Evolutionary conservation across 345 rosid genomes (phyloP), one percentile per base, ranked within the genome.

Genomic region (Euphorbia peplus): DNA sequence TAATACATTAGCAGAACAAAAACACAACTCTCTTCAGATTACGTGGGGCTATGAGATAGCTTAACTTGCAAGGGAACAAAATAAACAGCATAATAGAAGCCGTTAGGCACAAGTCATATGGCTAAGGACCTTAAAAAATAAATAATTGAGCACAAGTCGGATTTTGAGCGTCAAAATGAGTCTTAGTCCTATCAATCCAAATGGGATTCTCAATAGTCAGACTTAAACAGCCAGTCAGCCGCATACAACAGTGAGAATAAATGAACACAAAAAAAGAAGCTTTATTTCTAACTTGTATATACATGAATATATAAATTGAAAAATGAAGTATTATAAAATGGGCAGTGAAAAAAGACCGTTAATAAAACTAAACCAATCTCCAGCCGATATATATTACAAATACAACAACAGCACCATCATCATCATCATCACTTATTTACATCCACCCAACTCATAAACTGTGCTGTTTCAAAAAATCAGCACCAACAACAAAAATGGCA

Each of bases 401-500:
- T 59, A 48, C 26, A 28, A 46, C 56, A 56, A 18, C 15, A 4
- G 14, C 29, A 65, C 63, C 77, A 69, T 69, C 79, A 62, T 77
- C 80, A 15, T 70, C 53, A 25, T 21, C 13, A 13, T 44, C 60
- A 6, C 16, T 14, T 71, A 70, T 80, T 51, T 73, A 80, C 81
- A 78, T 16, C 67, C 70, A 8, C 60, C 72, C 62, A 74, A 28
- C 42, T 29, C 48, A 19, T 58, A n/a, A 28, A 1, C 37, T 7
- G 52, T 35, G 30, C 53, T 41, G 53, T 50, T 54, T 16, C 55
- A 39, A 71, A 71, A 74, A 68, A 24, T 52, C 65, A 6, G 16
- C 74, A 71, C 75, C 69, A 48, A 60, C 69, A 48, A 60, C 84
- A 83, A 80, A 78, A 76, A 68, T 78, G 71, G 41, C 8, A n/a